A percentile compares a stretch with the other conserved stretches of the same genome.
These are phyloP conservation scores for Elsinoe arachidis DNA, from an alignment of 2,329 filamentous ascomycete genomes.

Conservation along the genomic window DNA sequence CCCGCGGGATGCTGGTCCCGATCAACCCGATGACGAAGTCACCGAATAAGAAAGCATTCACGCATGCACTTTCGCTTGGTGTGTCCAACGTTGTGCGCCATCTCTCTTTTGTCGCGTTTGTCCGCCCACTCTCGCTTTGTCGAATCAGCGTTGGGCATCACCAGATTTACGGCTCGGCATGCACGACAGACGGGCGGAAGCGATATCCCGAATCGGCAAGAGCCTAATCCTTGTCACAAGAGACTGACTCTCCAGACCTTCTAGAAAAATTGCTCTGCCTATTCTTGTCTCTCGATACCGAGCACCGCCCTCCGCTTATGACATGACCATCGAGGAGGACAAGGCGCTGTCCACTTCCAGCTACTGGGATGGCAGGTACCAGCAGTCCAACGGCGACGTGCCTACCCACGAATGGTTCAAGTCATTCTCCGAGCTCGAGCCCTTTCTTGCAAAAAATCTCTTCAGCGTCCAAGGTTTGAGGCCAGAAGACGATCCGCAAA, in stretches of 20 bases:
- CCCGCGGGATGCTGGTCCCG: not conserved
- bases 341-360: constrained; percentile 32
- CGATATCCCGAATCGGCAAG: constrained; percentile 11
- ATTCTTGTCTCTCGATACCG: not conserved
- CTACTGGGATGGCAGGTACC: constrained; percentile 47
- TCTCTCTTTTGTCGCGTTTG: not conserved
- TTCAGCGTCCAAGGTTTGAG: constrained; percentile 26
- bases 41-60: not conserved
- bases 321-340: not conserved
- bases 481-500: constrained; percentile 30
- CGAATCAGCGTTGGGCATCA: not conserved
- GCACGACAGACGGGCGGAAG: constrained; percentile 2
- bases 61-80: not conserved
- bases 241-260: not conserved
- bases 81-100: not conserved
- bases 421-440: constrained; percentile 39
- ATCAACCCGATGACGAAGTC: not conserved
- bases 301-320: not conserved
- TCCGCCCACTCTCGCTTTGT: not conserved
- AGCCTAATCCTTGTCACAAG: constrained; percentile 1
- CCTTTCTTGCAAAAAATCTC: constrained; percentile 40
- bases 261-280: constrained; percentile 1
- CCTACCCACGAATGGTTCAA: constrained; percentile 49
- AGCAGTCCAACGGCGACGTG: constrained; percentile 23
- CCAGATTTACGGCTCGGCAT: not conserved